Evolutionary conservation across 805 yeast genomes (phyloP), one percentile per base, ranked within the genome.

Genomic region (Saccharomyces mikatae): DNA sequence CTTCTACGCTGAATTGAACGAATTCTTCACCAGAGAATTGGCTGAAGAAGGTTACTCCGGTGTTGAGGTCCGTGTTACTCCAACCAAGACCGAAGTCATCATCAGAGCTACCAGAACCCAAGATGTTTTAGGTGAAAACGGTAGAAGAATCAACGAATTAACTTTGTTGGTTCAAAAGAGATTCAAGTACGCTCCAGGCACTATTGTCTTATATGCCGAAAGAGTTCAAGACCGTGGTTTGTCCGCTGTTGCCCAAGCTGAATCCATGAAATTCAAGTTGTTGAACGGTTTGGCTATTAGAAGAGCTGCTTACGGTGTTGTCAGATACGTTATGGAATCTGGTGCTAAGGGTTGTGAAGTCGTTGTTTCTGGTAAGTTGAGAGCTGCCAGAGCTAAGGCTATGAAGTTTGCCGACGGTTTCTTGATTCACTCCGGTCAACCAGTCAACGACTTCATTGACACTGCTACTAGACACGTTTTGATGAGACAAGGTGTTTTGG

Each of bases 331-430:
- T 74, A 94, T 94, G 97, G 97, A 91, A 80, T 89, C 97, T 65
- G 99, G 99, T 80, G 99, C 99, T 76, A 94, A 94, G 89, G 99
- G 99, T 91, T 97, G 95, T 75, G 99, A 94, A 84, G 99, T 94
- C 78, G 98, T 94, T 71, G 88, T 94, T 75, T 90, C 97, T 70
- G 99, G 99, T 86, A 94, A 94, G 83, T 87, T 95, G 78, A 89
- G 97, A 83, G 99, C 97, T 80, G 99, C 98, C 73, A 90, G 99
- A 85, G 99, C 99, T 73, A 94, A 94, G 88, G 86, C 97, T 74
- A 96, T 94, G 96, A 94, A 94, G 82, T 94, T 92, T 86, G 87
- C 94, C 76, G 98, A 92, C 77, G 99, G 99, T 84, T 94, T 94
- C 96, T 89, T 94, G 94, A 94, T 94, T 85, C 99, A 94, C 94